These are phyloP conservation scores for Tetragonia tetragonoides DNA, from an alignment of 148 eudicot species.

Conservation along the genomic window DNA sequence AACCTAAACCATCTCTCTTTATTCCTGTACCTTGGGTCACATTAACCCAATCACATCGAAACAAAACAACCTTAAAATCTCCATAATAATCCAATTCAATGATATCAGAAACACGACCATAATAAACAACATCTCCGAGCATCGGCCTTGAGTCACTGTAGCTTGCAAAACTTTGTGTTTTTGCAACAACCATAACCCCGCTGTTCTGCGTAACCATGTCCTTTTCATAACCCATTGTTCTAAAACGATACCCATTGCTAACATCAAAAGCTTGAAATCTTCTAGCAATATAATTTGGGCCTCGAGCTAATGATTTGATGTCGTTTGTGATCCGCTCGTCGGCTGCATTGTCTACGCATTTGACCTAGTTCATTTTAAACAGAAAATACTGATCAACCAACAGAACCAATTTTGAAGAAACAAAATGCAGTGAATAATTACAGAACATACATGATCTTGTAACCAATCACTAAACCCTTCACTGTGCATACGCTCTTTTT, in stretches of 20 bases:
- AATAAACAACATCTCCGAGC: background rate
- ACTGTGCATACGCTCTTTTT: background rate
- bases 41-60: background rate
- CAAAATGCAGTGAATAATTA: too few species aligned
- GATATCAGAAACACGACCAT: background rate
- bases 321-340: too few species aligned
- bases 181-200: constrained; percentile 1
- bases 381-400: too few species aligned
- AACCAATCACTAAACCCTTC: background rate
- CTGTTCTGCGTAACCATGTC: background rate
- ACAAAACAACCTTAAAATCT: too few species aligned
- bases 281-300: background rate
- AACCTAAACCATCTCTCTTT: background rate
- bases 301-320: background rate
- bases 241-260: background rate
- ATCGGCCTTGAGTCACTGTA: background rate
- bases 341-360: too few species aligned
- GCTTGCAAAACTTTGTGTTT: background rate
- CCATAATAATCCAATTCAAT: too few species aligned
- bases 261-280: background rate
- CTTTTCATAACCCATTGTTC: background rate
- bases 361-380: too few species aligned
- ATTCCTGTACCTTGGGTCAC: background rate
- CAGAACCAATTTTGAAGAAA: too few species aligned
- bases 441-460: background rate